Conservation (phyloP, 345 rosid genomes). For the Diplotaxis tenuifolia region DNA sequence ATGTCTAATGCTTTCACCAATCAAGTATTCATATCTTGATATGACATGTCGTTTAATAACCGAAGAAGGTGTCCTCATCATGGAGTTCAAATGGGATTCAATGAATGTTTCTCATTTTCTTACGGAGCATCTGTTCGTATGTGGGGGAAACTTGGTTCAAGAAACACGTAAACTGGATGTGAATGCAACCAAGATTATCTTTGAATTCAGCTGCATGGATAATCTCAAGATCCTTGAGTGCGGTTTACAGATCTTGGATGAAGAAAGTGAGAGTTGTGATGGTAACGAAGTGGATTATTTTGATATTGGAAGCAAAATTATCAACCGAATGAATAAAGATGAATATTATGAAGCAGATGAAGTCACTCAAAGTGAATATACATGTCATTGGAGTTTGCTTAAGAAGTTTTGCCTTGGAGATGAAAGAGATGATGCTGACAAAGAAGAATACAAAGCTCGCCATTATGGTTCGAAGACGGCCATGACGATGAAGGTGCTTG, state of each 20-base stretch:
- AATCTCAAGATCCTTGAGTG: conserved; percentile 14
- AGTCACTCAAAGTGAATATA: neutral
- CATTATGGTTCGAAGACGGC: neutral
- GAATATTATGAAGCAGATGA: neutral
- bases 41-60: neutral
- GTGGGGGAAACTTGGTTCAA: neutral
- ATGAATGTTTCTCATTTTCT: neutral
- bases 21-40: fast-evolving
- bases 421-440: neutral
- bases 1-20: neutral
- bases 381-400: neutral
- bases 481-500: neutral
- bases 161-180: neutral
- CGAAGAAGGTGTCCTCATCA: neutral
- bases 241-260: conserved; percentile 1
- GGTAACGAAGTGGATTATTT: neutral
- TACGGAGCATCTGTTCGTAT: conserved; percentile 4
- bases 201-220: neutral
- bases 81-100: neutral
- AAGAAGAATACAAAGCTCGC: neutral
- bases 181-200: neutral
- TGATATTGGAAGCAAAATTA: neutral
- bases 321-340: neutral
- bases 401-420: neutral
- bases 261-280: conserved; percentile 2